Evolutionary conservation across 2,329 filamentous ascomycete genomes (phyloP), one percentile per base, ranked within the genome.

Genomic region (Colletotrichum tropicicola): DNA sequence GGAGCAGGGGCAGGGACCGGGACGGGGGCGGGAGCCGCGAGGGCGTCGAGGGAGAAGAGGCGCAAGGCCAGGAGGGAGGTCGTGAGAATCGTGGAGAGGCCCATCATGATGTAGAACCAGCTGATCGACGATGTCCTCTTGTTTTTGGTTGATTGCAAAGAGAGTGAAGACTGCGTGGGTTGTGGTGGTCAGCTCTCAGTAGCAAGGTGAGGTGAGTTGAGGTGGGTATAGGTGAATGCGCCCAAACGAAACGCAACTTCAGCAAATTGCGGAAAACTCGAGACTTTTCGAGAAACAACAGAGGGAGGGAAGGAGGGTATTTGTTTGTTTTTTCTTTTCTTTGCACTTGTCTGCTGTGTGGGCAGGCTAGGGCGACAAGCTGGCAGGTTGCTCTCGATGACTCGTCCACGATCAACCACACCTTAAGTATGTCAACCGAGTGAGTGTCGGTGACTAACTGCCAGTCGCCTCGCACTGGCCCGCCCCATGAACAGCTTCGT

Each of bases 51-150:
- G 19, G 77, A 72, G 52, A 80, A 75, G 63, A 83, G 79, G 73
- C 79, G 74, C 68, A 82, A 67, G 67, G 81, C 81, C 76, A 83
- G 60, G 5, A 85, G 68, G 39, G 77, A 75, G 61, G 80, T 73
- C 57, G 80, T 78, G 65, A 83, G 66, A 66, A 82, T 66, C 54
- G 77, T 78, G 51, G 79, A 76, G 60, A 84, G 75, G 61, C 80
- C 80, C 81, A 82, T 83, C 71, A 74, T 78, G 73, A 73, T 65
- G 68, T 72, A 77, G 74, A 74, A 70, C 74, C 76, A 77, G 73
- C 71, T 73, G 70, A 62, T 63, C 58, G 65, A 59, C 47, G 68
- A 71, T 70, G 67, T 67, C 59, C 32, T 62, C 47, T 41, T 57
- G 15, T 41, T 27, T 35, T 32, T 52, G 61, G 48, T 23, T 54